phyloP scores from a whole-genome alignment of 164 flowering plant genomes.

The Chloranthus sessilifolius region DNA sequence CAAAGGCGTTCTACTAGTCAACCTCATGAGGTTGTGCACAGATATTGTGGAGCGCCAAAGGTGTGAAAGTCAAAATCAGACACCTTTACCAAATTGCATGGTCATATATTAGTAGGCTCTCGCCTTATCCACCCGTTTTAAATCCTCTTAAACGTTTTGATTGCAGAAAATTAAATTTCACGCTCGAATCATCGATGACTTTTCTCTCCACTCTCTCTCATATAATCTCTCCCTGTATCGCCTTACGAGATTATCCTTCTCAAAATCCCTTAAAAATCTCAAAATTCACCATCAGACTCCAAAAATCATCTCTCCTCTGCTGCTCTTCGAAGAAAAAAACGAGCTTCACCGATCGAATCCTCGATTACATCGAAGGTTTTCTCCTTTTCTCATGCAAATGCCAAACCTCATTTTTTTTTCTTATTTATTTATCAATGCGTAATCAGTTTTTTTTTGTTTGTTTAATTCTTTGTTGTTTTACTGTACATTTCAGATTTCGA shows the following conservation, averaged over 20 bases:
- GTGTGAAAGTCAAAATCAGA: too few species aligned
- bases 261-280: slow-evolving; percentile 5
- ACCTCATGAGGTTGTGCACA: too few species aligned
- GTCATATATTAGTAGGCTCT: too few species aligned
- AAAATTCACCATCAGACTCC: slow-evolving; percentile 3
- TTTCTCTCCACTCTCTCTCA: slow-evolving; percentile 7
- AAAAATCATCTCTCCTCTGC: slow-evolving; percentile 25
- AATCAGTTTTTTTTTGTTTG: background rate
- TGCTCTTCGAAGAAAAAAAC: slow-evolving; percentile 65
- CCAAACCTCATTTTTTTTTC: background rate
- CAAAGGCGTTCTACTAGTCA: too few species aligned
- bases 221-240: slow-evolving; percentile 14
- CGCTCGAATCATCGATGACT: too few species aligned
- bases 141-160: too few species aligned
- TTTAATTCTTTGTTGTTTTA: background rate
- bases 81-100: too few species aligned
- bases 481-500: background rate
- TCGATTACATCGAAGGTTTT: slow-evolving; percentile 89
- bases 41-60: too few species aligned
- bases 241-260: slow-evolving; percentile 1
- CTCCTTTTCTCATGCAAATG: background rate
- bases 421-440: too few species aligned
- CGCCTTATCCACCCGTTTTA: too few species aligned
- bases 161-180: too few species aligned
- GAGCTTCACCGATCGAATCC: slow-evolving; percentile 75